Base-by-base conservation (phyloP, 139 green algal genomes). In the Raphidocelis subcapitata region DNA sequence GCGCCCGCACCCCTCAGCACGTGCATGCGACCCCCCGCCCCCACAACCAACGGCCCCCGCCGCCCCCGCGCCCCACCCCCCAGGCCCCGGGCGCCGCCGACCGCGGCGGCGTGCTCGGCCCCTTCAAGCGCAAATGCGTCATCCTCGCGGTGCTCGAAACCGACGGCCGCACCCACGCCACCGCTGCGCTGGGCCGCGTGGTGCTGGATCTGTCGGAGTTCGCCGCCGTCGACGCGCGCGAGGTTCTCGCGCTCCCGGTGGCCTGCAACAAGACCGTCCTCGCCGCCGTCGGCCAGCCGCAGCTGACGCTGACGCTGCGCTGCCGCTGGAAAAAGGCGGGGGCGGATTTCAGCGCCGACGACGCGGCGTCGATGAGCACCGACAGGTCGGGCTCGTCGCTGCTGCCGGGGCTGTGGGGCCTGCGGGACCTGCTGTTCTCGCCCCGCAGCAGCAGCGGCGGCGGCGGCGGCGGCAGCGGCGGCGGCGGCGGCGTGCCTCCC, bases 41-140 rank as follows among this genome's bases (percentile, higher is more conserved):
- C 8, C 41, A 49, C 8, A 8, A 8, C 12, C 41, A 49, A 12
- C 41, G 41, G 8, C 41, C 41, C 41, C 41, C 8, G 8, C 41
- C 41, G 41, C 41, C 8, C 41, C 41, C 52, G 20, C 20, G 23
- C 52, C 20, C 52, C 12, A 10, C 15, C 52, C 20, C 52, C 18
- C 49, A 77, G 70, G 70, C n/a, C 14, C 61, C 59, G 23, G 70
- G 70, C 3, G 70, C 70, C 24, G 41, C 41, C 41, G 70, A 77
- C 31, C n/a, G 70, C 4, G 62, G 41, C 47, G 57, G 33, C 18
- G 60, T 70, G 70, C 66, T 87, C n/a, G 87, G 85, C 0, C 81
- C 85, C 0, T 91, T 90, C 74, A 87, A 88, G 65, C 89, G 92
- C 75, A 93, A 93, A 54, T 90, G 82, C 73, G 67, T 92, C 28